Conservation (phyloP, 108 stramenopile species). For the Schizochytrium sp. region DNA sequence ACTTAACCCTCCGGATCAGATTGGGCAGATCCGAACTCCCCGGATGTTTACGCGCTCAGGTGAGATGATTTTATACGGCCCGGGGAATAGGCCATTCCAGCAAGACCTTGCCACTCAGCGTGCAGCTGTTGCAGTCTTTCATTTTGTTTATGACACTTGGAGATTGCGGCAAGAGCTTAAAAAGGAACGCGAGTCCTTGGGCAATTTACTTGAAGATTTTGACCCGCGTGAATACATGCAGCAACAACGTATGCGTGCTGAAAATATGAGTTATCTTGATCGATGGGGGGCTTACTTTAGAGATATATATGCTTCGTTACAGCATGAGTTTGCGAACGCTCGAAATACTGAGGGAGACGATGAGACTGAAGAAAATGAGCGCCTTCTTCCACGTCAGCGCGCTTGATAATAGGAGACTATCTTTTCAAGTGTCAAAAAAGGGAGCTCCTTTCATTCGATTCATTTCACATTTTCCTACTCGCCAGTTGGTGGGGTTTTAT, state of each 20-base stretch:
- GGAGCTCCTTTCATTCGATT: no score
- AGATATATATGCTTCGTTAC: no score
- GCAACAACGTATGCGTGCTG: neutral
- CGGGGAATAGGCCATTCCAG: constrained; percentile 3
- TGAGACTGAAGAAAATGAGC: no score
- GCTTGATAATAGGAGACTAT: no score
- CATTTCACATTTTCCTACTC: no score
- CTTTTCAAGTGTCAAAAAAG: no score
- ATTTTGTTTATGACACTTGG: constrained; percentile 13
- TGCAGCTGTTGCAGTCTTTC: neutral
- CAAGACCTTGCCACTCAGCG: neutral
- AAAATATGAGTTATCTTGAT: no score
- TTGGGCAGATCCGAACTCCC: constrained; percentile 34
- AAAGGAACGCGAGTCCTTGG: neutral
- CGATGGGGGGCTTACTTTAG: no score
- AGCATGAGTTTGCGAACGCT: no score
- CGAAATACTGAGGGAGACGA: no score
- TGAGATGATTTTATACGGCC: constrained; percentile 35
- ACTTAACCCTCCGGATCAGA: neutral
- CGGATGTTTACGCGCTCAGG: constrained; percentile 8
- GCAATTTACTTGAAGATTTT: neutral
- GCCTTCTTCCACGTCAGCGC: no score
- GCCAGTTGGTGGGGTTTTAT: no score
- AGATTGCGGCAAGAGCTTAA: neutral
- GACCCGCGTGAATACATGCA: constrained; percentile 26